Base-by-base conservation (phyloP, 495 filamentous ascomycete species). In the Trichoderma reesei region DNA sequence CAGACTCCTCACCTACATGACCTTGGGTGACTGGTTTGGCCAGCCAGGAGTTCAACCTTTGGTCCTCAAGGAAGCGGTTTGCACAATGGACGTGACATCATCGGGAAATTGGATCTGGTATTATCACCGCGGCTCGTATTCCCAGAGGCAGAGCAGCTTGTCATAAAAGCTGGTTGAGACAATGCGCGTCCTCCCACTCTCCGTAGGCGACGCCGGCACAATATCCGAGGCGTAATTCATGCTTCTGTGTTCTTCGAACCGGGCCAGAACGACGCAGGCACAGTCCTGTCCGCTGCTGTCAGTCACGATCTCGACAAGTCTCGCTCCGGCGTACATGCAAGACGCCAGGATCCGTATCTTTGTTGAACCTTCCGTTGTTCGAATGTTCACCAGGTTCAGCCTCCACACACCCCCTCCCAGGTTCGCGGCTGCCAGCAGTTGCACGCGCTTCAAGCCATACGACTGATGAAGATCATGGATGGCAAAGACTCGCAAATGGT, bases 161-260 rank as follows among this genome's bases (percentile, higher is more conserved):
- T 96, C 91, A 71, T 96, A 96, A 70, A 96, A 96, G 75, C 92
- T 96, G 31, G 90, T 92, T 34, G 89, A 92, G 10, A 95, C 80
- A 67, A 85, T 80, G 3, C 81, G 70, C 59, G 83, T 62, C 14
- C 64, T 72, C 39, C 39, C 62, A 34, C 63, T 66, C 65, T 65
- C 65, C 36, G 42, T 59, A 33, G 65, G 68, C 13, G n/a, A 42
- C 20, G 16, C 3, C 14, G 79, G 76, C 74, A 86, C 85, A 36
- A 88, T 82, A 77, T 91, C 91, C 66, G 89, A 89, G 14, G 87
- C 93, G 73, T 98, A 98, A 69, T 93, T 94, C 93, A 98, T 96
- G 72, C 91, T 96, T 76, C 90, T 78, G 75, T 97, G 91, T 72
- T 92, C 90, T 64, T 89, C 89, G 69, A 94, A 94, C 67, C 82